A percentile compares a stretch with the other conserved stretches of the same genome.
Conservation (phyloP, 2,329 filamentous ascomycete genomes). For the Curvularia eragrostidis region DNA sequence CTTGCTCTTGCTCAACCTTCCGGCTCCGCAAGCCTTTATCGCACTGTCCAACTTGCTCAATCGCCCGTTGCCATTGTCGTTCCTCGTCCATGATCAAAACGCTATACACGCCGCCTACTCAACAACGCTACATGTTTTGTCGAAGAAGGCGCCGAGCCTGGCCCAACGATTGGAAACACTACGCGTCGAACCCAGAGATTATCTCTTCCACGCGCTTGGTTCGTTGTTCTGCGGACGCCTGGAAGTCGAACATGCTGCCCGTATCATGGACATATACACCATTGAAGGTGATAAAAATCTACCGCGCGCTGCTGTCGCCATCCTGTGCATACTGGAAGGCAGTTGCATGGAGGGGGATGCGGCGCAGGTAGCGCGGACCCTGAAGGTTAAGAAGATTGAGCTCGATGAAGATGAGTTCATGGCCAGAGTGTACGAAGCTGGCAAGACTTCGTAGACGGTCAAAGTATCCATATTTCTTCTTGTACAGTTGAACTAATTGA, state of each 20-base stretch:
- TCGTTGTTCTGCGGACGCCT: constrained; percentile 67
- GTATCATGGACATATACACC: constrained; percentile 82
- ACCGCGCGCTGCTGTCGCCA: constrained; percentile 73
- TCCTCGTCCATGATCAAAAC: constrained; percentile 73
- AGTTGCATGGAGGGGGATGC: constrained; percentile 48
- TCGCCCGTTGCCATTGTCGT: constrained; percentile 74
- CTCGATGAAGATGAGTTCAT: constrained; percentile 42
- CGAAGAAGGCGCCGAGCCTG: constrained; percentile 68
- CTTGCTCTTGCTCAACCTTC: constrained; percentile 74
- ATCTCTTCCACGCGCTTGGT: constrained; percentile 67
- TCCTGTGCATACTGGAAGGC: constrained; percentile 62
- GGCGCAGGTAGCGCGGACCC: constrained; percentile 24
- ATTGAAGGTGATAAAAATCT: constrained; percentile 80
- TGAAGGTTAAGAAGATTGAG: constrained; percentile 27
- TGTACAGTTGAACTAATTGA: neutral
- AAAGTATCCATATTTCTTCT: neutral
- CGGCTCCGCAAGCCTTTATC: constrained; percentile 70
- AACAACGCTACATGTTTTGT: constrained; percentile 70
- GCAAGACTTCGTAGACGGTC: constrained; percentile 31
- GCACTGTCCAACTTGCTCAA: constrained; percentile 79
- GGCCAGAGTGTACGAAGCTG: constrained; percentile 44
- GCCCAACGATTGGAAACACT: constrained; percentile 65
- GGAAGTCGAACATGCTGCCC: constrained; percentile 71
- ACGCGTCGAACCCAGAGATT: constrained; percentile 54
- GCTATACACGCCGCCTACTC: constrained; percentile 73